Base-by-base conservation (phyloP, 1,284 basidiomycete species). In the Thelephora terrestris region DNA sequence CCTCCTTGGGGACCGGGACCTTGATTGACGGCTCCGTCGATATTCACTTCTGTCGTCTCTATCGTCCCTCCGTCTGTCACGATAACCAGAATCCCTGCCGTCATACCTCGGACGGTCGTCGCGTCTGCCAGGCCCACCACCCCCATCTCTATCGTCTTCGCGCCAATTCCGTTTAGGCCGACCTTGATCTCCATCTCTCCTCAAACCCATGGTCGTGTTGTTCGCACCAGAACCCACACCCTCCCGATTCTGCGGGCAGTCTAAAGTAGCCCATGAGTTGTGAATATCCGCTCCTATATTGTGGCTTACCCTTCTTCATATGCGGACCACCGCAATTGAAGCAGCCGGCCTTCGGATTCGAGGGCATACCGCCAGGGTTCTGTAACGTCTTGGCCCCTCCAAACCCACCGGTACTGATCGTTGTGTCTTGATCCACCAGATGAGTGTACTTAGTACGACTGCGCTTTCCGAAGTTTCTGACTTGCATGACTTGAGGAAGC, bases 401-500 rank as follows among this genome's bases (percentile, higher is more conserved):
- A 72, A 81, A 89, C 24, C 78, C 87, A 51, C 77, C 81, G 50
- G 59, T 70, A 18, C 62, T 57, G 20, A 61, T 66, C 5, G 87
- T 89, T 1, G 95, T 99, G 64, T 99, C 95, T 70, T 99, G 90
- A 60, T 94, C 92, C 37, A 91, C 69, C 56, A 99, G 69, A 68
- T 99, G 94, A 17, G 95, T 98, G 61, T 96, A 99, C 69, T 95
- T 95, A 44, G 90, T 93, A 48, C 89, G 79, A 58, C 89, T 80
- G 51, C 87, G 81, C 67, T 93, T 95, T 45, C 96, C 96, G 64
- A 93, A 99, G 70, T 98, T 85, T 65, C 85, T 85, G 58, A 96
- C 92, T 70, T 99, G 96, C 92, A 99, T 95, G 52, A 97, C 87
- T 65, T 88, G 79, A 7, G 96, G 96, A 37, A 99, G 72, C 53